Conservation (phyloP, 805 yeast species). For the Metschnikowia anglica region DNA sequence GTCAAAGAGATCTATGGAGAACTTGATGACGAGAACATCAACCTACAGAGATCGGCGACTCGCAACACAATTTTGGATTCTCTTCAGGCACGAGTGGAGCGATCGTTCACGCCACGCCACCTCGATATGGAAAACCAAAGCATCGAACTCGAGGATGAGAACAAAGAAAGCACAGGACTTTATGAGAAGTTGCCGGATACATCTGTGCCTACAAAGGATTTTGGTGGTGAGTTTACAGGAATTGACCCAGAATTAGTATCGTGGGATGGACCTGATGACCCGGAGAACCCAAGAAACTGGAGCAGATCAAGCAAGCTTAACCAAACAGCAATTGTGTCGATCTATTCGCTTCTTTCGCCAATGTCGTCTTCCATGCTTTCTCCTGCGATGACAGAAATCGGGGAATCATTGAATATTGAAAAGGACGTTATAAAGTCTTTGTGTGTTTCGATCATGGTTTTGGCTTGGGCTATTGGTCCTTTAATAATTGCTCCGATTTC, state of each 20-base stretch:
- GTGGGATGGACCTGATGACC: slow-evolving; percentile 65
- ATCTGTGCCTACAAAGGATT: slow-evolving; percentile 37
- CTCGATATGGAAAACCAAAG: slow-evolving; percentile 24
- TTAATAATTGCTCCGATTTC: slow-evolving; percentile 64
- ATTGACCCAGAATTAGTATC: slow-evolving; percentile 67
- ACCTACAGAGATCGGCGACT: slow-evolving; percentile 44
- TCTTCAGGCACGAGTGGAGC: slow-evolving; percentile 27
- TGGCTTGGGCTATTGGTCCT: slow-evolving; percentile 71
- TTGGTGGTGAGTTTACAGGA: slow-evolving; percentile 52
- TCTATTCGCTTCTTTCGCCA: slow-evolving; percentile 60
- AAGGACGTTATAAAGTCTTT: slow-evolving; percentile 27
- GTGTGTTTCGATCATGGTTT: slow-evolving; percentile 58
- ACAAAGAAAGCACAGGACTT: slow-evolving; percentile 1
- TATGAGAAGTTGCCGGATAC: slow-evolving; percentile 26
- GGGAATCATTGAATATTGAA: slow-evolving; percentile 38
- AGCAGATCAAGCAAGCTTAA: slow-evolving; percentile 37
- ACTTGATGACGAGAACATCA: slow-evolving; percentile 35
- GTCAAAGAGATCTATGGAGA: slow-evolving; percentile 44
- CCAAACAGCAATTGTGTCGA: slow-evolving; percentile 47
- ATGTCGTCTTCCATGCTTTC: slow-evolving; percentile 62
- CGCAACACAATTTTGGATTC: slow-evolving; percentile 44
- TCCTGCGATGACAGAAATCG: slow-evolving; percentile 55
- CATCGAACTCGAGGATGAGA: background rate
- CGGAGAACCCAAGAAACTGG: slow-evolving; percentile 68
- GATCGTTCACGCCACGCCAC: slow-evolving; percentile 13